Evolutionary conservation across 352 stramenopile genomes (phyloP), one percentile per base, ranked within the genome.

Genomic region (Pythium phragmiticola): DNA sequence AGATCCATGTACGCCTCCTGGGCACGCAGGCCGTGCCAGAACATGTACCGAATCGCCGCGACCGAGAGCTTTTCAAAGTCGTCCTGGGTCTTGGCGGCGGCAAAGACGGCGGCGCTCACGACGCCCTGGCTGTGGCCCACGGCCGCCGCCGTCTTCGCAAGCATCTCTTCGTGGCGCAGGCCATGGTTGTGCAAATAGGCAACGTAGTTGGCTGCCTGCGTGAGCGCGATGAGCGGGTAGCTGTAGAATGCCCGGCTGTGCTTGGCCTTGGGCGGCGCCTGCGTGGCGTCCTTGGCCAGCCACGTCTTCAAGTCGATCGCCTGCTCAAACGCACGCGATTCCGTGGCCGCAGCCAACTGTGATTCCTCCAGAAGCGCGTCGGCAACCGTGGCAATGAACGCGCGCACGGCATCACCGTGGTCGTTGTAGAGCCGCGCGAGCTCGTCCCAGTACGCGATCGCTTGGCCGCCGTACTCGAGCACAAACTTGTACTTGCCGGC

Each of bases 41-140:
- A 93, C 78, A 94, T 82, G 63, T 92, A 92, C 43, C 82, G 78
- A 46, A 94, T 60, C 28, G 84, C 66, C 13, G 63, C 51, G 16
- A 93, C 66, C 2, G 72, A 68, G 3, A 89, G 43, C 36, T 73
- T 60, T 19, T 66, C 58, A 54, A 91, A 88, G 37, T 91, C 78
- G 19, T 79, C 56, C 19, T 53, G 61, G 7, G 75, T 87, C 45
- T 74, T 82, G 37, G 82, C 78, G 43, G 71, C 71, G 0, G 88
- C 75, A 54, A 94, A 84, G 23, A 94, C 65, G 12, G 79, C 79
- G 14, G 85, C 84, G 41, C 76, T 85, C 19, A 91, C 79, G 13
- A 95, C 71, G 34, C 88, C 88, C 60, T 96, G 88, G 62, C 84
- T 94, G 75, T 90, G 80, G 45, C 88, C 87, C 2, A 92, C 58